Evolutionary conservation across 768 basidiomycete species (phyloP).

Genomic region (Pulveroboletus sp.): DNA sequence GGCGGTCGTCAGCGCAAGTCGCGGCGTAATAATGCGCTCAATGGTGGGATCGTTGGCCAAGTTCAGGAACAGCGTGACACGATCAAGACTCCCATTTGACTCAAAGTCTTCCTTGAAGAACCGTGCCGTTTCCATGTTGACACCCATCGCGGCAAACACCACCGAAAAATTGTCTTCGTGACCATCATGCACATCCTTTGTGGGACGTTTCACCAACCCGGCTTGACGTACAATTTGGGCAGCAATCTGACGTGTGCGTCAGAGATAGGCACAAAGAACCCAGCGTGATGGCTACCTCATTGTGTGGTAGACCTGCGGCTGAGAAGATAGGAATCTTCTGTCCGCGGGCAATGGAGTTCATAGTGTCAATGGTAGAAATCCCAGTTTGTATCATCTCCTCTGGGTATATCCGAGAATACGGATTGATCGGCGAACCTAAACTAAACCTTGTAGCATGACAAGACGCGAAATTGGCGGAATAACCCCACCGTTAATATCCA

Average conservation of each 20-base stretch:
- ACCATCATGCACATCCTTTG: slow-evolving; percentile 96
- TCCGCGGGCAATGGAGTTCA: slow-evolving; percentile 99
- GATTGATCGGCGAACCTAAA: slow-evolving; percentile 95
- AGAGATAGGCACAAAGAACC: slow-evolving; percentile 23
- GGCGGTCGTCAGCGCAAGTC: slow-evolving; percentile 95
- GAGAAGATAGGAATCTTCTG: slow-evolving; percentile 99
- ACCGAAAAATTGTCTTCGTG: slow-evolving; percentile 99
- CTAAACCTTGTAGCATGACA: slow-evolving; percentile 14
- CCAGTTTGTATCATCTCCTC: slow-evolving; percentile 99
- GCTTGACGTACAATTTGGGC: slow-evolving; percentile 99
- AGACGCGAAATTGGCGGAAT: slow-evolving; percentile 1
- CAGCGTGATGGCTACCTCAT: slow-evolving; percentile 61
- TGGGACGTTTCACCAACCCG: slow-evolving; percentile 93
- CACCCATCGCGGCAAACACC: slow-evolving; percentile 99
- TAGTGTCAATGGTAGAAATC: slow-evolving; percentile 96
- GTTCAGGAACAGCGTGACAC: slow-evolving; percentile 98
- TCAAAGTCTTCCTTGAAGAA: slow-evolving; percentile 99
- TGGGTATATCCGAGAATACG: slow-evolving; percentile 97
- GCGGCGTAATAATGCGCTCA: slow-evolving; percentile 99
- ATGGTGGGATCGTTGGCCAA: slow-evolving; percentile 99
- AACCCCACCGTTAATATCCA: slow-evolving; percentile 93
- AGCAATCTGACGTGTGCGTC: slow-evolving; percentile 68
- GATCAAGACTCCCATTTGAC: slow-evolving; percentile 95
- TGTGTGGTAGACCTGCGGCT: slow-evolving; percentile 97
- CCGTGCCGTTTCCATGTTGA: slow-evolving; percentile 99